Evolutionary conservation across 2,329 filamentous ascomycete species (phyloP), one percentile per base, ranked within the genome.

Genomic region (Verruconis gallopava): DNA sequence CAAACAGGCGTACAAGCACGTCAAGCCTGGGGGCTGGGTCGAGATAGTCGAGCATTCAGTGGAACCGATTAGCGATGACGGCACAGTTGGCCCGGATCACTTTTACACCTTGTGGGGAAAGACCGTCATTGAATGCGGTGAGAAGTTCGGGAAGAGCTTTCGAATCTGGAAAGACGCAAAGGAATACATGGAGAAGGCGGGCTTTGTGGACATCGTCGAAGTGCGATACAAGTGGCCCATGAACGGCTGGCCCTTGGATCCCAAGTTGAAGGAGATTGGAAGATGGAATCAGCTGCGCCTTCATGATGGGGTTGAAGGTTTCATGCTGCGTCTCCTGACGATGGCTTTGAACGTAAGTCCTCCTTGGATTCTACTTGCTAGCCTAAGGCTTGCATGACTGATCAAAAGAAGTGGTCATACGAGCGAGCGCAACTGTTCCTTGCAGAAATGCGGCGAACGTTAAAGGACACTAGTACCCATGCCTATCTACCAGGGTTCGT

Each of bases 391-490:
- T n/a, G n/a, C n/a, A n/a, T n/a, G n/a, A n/a, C n/a, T n/a, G n/a
- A n/a, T n/a, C n/a, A n/a, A n/a, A n/a, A n/a, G n/a, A n/a, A 45
- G 41, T 39, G 35, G 36, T 42, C 19, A 12, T 38, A 35, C 15
- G 52, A 53, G 4, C 49, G 52, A n/a, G 56, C 56, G 5, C 57
- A 62, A 39, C 32, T 60, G 12, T 56, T 58, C 44, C 49, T 61
- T n/a, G 59, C 58, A 12, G 48, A 58, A 40, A 59, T 60, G 53
- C 50, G 58, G 2, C 55, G 50, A 37, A 53, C 54, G 39, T 18
- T 61, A 19, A 58, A 53, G 42, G 55, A 58, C 37, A 50, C 51
- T 41, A 52, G 49, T 37, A 49, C 51, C 2, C 59, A 62, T 38
- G 58, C 57, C 1, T 62, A 61, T 44, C 48, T 59, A n/a, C n/a